A percentile compares a stretch with the other conserved stretches of the same genome.
Conservation (phyloP, 2,329 filamentous ascomycete species). For the Cladorrhinum sp. region DNA sequence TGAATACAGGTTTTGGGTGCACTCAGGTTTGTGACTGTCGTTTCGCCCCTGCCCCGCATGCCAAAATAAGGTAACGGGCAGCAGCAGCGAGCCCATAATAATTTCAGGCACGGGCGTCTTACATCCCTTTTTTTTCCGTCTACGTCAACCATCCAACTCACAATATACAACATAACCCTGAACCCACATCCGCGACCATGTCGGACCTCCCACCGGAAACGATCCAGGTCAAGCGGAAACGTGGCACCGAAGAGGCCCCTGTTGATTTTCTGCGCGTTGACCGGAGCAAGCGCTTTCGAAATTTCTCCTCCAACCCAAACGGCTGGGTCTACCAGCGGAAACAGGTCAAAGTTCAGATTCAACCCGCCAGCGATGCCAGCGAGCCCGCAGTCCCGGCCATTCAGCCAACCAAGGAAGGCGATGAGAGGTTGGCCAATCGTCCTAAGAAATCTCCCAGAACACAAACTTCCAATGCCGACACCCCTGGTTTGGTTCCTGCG, state of each 20-base stretch:
- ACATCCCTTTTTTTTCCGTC: not conserved
- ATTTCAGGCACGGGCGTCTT: conserved; percentile 3
- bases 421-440: conserved; percentile 30
- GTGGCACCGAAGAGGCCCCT: conserved; percentile 50
- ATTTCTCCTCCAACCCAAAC: conserved; percentile 30
- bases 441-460: conserved; percentile 24
- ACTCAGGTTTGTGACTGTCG: too few species aligned
- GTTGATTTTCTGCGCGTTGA: conserved; percentile 60
- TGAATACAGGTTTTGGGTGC: too few species aligned
- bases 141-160: not conserved
- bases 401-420: conserved; percentile 44
- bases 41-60: not conserved
- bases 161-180: conserved; percentile 2
- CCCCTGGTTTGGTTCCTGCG: conserved; percentile 1
- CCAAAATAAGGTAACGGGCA: too few species aligned
- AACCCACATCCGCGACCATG: conserved; percentile 37
- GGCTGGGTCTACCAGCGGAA: conserved; percentile 58
- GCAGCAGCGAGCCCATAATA: not conserved
- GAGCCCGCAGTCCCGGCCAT: conserved; percentile 43
- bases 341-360: conserved; percentile 35
- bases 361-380: conserved; percentile 23
- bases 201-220: conserved; percentile 53
- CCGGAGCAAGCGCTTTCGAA: conserved; percentile 52
- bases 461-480: conserved; percentile 7
- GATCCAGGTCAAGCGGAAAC: conserved; percentile 62